Conservation (phyloP, 768 basidiomycete genomes). For the Podaxis sp. region DNA sequence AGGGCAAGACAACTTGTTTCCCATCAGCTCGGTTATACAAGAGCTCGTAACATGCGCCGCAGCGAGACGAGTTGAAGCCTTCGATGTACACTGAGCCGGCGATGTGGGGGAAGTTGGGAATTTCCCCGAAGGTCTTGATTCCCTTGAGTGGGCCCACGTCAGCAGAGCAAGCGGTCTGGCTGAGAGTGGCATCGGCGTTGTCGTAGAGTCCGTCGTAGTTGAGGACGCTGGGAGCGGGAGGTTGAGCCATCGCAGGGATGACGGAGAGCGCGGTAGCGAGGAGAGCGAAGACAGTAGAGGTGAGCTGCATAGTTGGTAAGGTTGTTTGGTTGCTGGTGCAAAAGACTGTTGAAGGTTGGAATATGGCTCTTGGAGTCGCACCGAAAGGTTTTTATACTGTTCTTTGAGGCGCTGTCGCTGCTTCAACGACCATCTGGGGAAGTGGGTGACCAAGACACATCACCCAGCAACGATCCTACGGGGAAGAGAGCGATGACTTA, state of each 20-base stretch:
- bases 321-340: not conserved
- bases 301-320: conserved; percentile 5
- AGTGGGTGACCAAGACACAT: not conserved
- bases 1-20: not conserved
- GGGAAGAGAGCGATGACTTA: not conserved
- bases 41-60: conserved; percentile 14
- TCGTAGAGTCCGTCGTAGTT: conserved; percentile 15
- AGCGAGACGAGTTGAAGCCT: conserved; percentile 12
- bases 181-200: conserved; percentile 2
- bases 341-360: too few species aligned
- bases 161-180: conserved; percentile 14
- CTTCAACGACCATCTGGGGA: not conserved
- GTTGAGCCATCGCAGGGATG: conserved; percentile 4
- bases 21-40: conserved; percentile 10
- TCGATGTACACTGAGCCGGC: conserved; percentile 7
- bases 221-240: conserved; percentile 4
- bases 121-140: conserved; percentile 12
- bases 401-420: not conserved
- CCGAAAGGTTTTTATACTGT: not conserved
- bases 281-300: conserved; percentile 7
- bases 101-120: conserved; percentile 15
- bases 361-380: not conserved
- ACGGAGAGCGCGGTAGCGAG: conserved; percentile 5
- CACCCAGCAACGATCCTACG: not conserved
- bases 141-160: conserved; percentile 10